Evolutionary conservation across 371 early-diverging fungal genomes (phyloP), one percentile per base, ranked within the genome.

Genomic region (Enterospora canceri): DNA sequence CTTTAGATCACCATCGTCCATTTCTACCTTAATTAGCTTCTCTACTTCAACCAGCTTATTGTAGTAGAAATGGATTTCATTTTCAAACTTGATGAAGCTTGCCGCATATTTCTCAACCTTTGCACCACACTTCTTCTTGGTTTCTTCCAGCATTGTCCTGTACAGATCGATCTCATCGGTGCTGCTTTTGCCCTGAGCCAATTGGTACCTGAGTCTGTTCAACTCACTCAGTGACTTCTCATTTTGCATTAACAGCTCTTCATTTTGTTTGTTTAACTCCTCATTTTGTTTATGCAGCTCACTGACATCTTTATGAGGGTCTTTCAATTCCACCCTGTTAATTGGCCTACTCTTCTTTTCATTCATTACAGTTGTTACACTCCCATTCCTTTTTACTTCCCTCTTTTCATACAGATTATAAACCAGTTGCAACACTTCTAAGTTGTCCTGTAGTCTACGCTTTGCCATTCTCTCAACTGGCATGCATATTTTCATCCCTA

Each of bases 41-140:
- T 73, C 73, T 31, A 73, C 61, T 33, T 50, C 40, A n/a, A 68
- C 46, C 16, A 73, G 47, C 46, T 67, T 73, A 30, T 34, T 47
- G 49, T 62, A 73, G 60, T 73, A 73, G 31, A 67, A 73, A 49
- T 73, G 54, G 50, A 66, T 67, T 53, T 73, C 68, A 32, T 50
- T 53, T 51, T 67, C 73, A 47, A 73, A 68, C 5, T 30, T 51
- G 21, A 49, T 65, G 21, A 1, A 26, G 5, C 40, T 24, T 18
- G 21, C 24, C 32, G 35, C 60, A 57, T 49, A 32, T 30, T 34
- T 21, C 19, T 28, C 50, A 60, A 23, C 23, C 1, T 33, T 2
- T n/a, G 34, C 35, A 49, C 34, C 1, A 51, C 49, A 28, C 61
- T 26, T 33, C 5, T 58, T 29, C 46, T 67, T 35, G 28, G 58